Evolutionary conservation across 768 basidiomycete genomes (phyloP), one percentile per base, ranked within the genome.

Genomic region (Lepiota venenata): DNA sequence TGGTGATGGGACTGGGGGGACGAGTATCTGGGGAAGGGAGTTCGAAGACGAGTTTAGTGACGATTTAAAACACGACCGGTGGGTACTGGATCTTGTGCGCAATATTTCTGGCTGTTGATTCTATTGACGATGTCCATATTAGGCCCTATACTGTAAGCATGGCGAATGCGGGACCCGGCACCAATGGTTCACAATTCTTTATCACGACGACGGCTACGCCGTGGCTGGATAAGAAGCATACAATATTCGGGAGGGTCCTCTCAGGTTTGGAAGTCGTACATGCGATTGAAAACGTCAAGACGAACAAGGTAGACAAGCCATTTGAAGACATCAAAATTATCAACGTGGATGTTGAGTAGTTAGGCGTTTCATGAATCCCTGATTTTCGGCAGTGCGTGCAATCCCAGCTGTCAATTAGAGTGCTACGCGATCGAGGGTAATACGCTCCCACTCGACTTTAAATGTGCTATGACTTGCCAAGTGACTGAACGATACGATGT

Each of bases 181-280:
- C 95, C 35, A 98, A 98, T 66, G 96, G 94, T 0, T 94, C 91
- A 1, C 96, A 99, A 65, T 99, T 98, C 77, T 99, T 98, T 74
- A 93, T 98, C 66, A 98, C 95, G 7, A 97, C 94, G 4, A 94
- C 87, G 2, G 88, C 94, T 6, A 92, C 91, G 7, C 91, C 93
- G 6, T 96, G 93, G 93, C 73, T 96, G 58, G 93, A 97, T 70
- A 87, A 83, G 69, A 93, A 91, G 61, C 87, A 91, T 65, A 96
- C 92, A 0, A 90, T 98, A 60, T 98, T 98, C 61, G 96, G 95
- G 1, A 83, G 93, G 20, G 91, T 91, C 11, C 73, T 88, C 35
- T 84, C 85, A 3, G 95, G 96, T 4, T 73, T 96, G 47, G 95
- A 97, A 68, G 88, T 96, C 22, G 80, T 97, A 3, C 93, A 96